Percentiles rank a stretch among this genome's conserved stretches.
These are phyloP conservation scores for Neofusicoccum ribis DNA, from an alignment of 2,329 filamentous ascomycete species.

Conservation along the genomic window DNA sequence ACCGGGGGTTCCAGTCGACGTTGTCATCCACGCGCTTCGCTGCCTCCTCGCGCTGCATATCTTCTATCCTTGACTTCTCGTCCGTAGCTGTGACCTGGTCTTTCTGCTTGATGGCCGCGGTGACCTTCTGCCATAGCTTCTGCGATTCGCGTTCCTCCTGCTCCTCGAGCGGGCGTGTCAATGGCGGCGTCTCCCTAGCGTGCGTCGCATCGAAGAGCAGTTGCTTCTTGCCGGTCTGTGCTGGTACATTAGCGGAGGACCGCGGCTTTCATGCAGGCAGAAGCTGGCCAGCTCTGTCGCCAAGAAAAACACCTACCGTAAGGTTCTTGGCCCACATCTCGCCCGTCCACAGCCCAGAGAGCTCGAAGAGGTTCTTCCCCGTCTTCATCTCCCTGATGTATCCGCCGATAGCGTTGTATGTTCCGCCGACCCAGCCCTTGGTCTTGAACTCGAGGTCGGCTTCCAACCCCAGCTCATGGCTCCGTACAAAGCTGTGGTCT, in stretches of 20 bases:
- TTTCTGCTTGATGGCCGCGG: slow-evolving; percentile 75
- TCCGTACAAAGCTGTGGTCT: slow-evolving; percentile 90
- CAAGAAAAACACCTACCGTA: slow-evolving; percentile 54
- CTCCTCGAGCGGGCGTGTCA: slow-evolving; percentile 75
- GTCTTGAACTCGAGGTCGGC: slow-evolving; percentile 98
- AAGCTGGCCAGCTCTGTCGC: neutral
- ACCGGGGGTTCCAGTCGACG: slow-evolving; percentile 81
- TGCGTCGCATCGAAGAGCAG: slow-evolving; percentile 84
- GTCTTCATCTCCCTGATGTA: slow-evolving; percentile 85
- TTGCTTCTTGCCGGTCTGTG: slow-evolving; percentile 82
- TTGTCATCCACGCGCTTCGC: slow-evolving; percentile 74
- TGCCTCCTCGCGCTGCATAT: slow-evolving; percentile 86
- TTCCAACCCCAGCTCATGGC: slow-evolving; percentile 80
- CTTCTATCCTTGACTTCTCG: slow-evolving; percentile 95
- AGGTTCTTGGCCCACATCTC: slow-evolving; percentile 92
- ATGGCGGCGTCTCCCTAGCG: slow-evolving; percentile 73
- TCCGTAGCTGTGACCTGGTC: slow-evolving; percentile 90
- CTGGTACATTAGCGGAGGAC: slow-evolving; percentile 11
- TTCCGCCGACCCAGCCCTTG: slow-evolving; percentile 94
- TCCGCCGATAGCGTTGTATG: slow-evolving; percentile 94
- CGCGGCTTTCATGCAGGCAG: neutral
- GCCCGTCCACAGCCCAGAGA: slow-evolving; percentile 89
- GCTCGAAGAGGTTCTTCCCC: slow-evolving; percentile 83
- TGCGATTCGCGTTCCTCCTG: slow-evolving; percentile 91
- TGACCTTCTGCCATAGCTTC: slow-evolving; percentile 79